These are phyloP conservation scores for Beauveria bassiana DNA, from an alignment of 2,329 filamentous ascomycete species.

Conservation along the genomic window DNA sequence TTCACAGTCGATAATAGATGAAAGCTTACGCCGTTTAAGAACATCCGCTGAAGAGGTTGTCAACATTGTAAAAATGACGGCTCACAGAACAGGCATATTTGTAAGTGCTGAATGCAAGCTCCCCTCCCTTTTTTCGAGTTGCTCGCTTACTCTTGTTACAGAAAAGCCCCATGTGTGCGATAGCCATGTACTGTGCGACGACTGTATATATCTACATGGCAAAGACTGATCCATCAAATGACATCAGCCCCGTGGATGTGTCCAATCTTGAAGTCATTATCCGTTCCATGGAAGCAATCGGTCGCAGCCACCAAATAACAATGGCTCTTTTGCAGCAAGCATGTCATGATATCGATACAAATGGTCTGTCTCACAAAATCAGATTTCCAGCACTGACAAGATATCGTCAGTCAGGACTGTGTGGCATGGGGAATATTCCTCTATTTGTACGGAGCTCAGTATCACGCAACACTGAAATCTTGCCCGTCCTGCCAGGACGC, in stretches of 20 bases:
- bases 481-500: constrained; percentile 37
- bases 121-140: neutral
- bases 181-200: constrained; percentile 78
- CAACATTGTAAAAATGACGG: constrained; percentile 72
- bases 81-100: constrained; percentile 57
- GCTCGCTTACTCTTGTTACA: constrained; percentile 11
- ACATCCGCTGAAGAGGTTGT: constrained; percentile 79
- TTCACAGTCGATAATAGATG: constrained; percentile 54
- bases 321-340: constrained; percentile 80
- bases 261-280: constrained; percentile 66
- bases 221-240: constrained; percentile 56
- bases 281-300: constrained; percentile 68
- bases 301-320: constrained; percentile 65
- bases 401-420: constrained; percentile 23
- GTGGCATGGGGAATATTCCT: constrained; percentile 34
- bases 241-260: constrained; percentile 39
- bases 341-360: constrained; percentile 66
- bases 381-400: constrained; percentile 28
- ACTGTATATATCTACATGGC: constrained; percentile 77
- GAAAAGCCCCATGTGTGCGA: constrained; percentile 41
- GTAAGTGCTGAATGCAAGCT: constrained; percentile 40
- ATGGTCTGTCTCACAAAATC: constrained; percentile 30
- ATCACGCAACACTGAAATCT: constrained; percentile 31
- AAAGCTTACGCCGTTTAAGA: constrained; percentile 65
- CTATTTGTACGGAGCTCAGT: constrained; percentile 38